Percentiles rank a stretch among this genome's conserved stretches.
Evolutionary conservation across 2,329 filamentous ascomycete species (phyloP).

Genomic region (Sordariomycetes sp.): DNA sequence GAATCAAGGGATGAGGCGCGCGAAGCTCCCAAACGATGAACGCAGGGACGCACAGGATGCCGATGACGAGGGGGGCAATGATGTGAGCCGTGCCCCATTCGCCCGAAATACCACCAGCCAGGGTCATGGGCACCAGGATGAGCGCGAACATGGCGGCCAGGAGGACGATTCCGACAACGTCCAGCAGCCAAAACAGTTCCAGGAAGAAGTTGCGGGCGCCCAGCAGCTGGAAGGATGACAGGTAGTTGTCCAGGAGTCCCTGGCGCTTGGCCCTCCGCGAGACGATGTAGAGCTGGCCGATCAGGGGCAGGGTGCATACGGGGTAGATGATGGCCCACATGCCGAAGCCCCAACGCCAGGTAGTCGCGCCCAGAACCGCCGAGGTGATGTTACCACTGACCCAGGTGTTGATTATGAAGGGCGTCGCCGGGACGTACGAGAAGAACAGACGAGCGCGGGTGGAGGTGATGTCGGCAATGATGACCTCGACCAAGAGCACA

Average conservation of each 20-base stretch:
- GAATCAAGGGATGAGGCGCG: slow-evolving; percentile 45
- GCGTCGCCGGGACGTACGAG: slow-evolving; percentile 51
- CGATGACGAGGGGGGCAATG: slow-evolving; percentile 34
- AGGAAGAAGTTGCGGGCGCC: slow-evolving; percentile 21
- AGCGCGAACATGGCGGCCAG: slow-evolving; percentile 36
- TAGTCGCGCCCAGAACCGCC: slow-evolving; percentile 35
- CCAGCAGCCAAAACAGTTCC: slow-evolving; percentile 36
- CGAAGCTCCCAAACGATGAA: slow-evolving; percentile 40
- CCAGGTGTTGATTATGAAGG: slow-evolving; percentile 59
- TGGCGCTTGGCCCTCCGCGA: slow-evolving; percentile 39
- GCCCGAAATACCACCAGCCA: slow-evolving; percentile 30
- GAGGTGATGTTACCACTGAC: slow-evolving; percentile 47
- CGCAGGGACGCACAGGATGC: slow-evolving; percentile 36
- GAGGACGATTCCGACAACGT: slow-evolving; percentile 33
- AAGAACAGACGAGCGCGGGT: slow-evolving; percentile 54
- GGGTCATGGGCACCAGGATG: slow-evolving; percentile 33
- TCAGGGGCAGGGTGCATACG: slow-evolving; percentile 45
- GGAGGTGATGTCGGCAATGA: slow-evolving; percentile 56
- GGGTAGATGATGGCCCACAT: slow-evolving; percentile 59
- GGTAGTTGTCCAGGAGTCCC: slow-evolving; percentile 32
- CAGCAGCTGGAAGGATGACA: slow-evolving; percentile 19
- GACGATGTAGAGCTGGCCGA: slow-evolving; percentile 41
- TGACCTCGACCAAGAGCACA: slow-evolving; percentile 52
- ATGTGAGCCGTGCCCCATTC: slow-evolving; percentile 28
- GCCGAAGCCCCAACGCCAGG: slow-evolving; percentile 55